These are phyloP conservation scores for Vicia villosa DNA, from an alignment of 306 rosid genomes.

Conservation along the genomic window DNA sequence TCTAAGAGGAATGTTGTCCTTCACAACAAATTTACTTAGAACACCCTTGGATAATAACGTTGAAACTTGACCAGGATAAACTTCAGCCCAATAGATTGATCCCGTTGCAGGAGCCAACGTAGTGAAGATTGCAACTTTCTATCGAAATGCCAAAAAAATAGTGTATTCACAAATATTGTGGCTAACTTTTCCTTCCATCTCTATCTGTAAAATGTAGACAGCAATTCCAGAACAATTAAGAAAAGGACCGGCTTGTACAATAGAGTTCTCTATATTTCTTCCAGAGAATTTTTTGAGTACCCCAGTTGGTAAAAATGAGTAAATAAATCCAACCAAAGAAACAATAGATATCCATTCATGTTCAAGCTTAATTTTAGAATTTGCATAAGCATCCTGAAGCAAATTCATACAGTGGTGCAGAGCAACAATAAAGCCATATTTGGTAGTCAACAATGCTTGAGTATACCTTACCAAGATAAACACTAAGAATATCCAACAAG, in stretches of 20 bases:
- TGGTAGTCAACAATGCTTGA: too few relatives aligned
- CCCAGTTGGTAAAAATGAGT: conserved; percentile 74
- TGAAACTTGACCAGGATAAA: conserved; percentile 55
- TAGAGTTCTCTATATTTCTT: conserved; percentile 41
- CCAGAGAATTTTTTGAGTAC: conserved; percentile 66
- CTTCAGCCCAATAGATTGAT: conserved; percentile 69
- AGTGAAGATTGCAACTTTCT: conserved; percentile 55
- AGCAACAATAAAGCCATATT: too few relatives aligned
- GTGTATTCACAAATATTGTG: too few relatives aligned
- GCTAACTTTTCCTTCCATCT: conserved; percentile 64
- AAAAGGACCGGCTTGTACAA: conserved; percentile 60
- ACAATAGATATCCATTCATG: conserved; percentile 81
- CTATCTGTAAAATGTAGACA: conserved; percentile 54
- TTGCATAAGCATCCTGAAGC: too few relatives aligned
- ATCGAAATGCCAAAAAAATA: conserved; percentile 56
- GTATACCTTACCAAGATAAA: too few relatives aligned
- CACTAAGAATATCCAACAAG: too few relatives aligned
- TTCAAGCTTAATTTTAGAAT: too few relatives aligned
- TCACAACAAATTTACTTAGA: conserved; percentile 58
- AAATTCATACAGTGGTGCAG: too few relatives aligned
- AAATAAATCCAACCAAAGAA: too few relatives aligned
- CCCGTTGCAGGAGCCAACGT: conserved; percentile 76
- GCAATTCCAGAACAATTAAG: conserved; percentile 86
- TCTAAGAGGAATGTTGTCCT: conserved; percentile 72
- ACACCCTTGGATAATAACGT: conserved; percentile 49